phyloP scores from a whole-genome alignment of 192 early-diverging fungal species.

The Umbelopsis sp. region DNA sequence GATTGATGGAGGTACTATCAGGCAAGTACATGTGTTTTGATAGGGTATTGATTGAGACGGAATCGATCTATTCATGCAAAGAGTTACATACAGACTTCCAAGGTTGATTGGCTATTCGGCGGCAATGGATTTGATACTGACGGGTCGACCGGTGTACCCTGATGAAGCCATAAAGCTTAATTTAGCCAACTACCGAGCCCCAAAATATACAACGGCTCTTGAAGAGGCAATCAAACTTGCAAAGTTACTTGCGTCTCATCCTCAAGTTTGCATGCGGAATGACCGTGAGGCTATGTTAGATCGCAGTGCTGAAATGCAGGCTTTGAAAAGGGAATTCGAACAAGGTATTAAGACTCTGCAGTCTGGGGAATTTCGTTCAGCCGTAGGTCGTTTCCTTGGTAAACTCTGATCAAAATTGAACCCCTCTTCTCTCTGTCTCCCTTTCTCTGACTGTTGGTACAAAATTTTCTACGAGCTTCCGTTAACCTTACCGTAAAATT shows the following conservation, averaged over 20 bases:
- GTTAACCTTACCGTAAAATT: background rate
- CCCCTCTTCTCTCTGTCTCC: background rate
- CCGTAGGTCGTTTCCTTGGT: slow-evolving; percentile 16
- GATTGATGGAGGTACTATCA: slow-evolving; percentile 53
- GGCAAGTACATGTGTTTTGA: background rate
- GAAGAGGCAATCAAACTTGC: slow-evolving; percentile 40
- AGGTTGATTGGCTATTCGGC: slow-evolving; percentile 47
- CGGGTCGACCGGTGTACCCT: slow-evolving; percentile 48
- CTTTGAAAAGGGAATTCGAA: slow-evolving; percentile 43
- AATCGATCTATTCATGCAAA: background rate
- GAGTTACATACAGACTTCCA: slow-evolving; percentile 30
- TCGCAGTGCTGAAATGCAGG: slow-evolving; percentile 35
- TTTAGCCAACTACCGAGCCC: slow-evolving; percentile 38
- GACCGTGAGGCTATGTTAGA: slow-evolving; percentile 40
- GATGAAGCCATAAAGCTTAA: slow-evolving; percentile 39
- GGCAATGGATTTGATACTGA: slow-evolving; percentile 53
- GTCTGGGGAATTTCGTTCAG: slow-evolving; percentile 39
- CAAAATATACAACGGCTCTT: slow-evolving; percentile 29
- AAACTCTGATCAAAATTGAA: background rate
- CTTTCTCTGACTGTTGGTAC: too few relatives aligned
- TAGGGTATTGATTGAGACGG: background rate
- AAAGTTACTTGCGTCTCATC: slow-evolving; percentile 34
- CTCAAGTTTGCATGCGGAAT: slow-evolving; percentile 47
- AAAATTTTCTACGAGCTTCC: background rate
- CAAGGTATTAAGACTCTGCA: slow-evolving; percentile 38